These are phyloP conservation scores for Arachis stenosperma DNA, from an alignment of 306 rosid species.

Conservation along the genomic window DNA sequence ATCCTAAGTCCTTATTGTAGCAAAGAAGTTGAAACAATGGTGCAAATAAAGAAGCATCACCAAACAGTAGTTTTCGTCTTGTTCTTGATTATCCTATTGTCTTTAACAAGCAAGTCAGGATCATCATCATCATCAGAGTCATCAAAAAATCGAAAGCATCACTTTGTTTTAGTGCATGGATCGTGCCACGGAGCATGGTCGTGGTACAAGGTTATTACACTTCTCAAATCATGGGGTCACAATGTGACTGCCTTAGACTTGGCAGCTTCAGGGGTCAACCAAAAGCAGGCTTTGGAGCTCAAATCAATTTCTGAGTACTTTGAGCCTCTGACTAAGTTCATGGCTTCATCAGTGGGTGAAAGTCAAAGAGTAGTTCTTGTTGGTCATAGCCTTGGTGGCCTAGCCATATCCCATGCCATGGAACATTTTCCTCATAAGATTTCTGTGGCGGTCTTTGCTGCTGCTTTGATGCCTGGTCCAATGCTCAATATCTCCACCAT, in stretches of 20 bases:
- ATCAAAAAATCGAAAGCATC: slow-evolving; percentile 1
- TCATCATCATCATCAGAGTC: not conserved
- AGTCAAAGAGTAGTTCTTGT: slow-evolving; percentile 43
- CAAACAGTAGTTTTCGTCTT: not conserved
- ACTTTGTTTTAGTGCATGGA: slow-evolving; percentile 53
- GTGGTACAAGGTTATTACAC: slow-evolving; percentile 50
- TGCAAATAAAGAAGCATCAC: not conserved
- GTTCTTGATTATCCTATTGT: not conserved
- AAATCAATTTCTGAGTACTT: slow-evolving; percentile 40
- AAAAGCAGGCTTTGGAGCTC: slow-evolving; percentile 5
- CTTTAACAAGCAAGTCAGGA: not conserved
- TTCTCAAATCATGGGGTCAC: slow-evolving; percentile 36
- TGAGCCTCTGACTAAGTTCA: slow-evolving; percentile 44
- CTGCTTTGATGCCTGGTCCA: slow-evolving; percentile 55
- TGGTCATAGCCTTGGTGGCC: slow-evolving; percentile 57
- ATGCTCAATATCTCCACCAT: slow-evolving; percentile 38
- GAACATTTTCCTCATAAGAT: slow-evolving; percentile 45
- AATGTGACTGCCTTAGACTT: slow-evolving; percentile 45
- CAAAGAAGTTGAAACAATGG: slow-evolving; percentile 25
- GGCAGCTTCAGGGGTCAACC: slow-evolving; percentile 45
- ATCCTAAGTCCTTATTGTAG: not conserved
- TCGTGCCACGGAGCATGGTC: slow-evolving; percentile 63
- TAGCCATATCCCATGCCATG: slow-evolving; percentile 52
- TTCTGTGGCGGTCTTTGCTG: slow-evolving; percentile 44
- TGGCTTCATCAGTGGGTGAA: slow-evolving; percentile 28